phyloP scores from a whole-genome alignment of 1,284 basidiomycete genomes.

The Clitocybe nebularis region DNA sequence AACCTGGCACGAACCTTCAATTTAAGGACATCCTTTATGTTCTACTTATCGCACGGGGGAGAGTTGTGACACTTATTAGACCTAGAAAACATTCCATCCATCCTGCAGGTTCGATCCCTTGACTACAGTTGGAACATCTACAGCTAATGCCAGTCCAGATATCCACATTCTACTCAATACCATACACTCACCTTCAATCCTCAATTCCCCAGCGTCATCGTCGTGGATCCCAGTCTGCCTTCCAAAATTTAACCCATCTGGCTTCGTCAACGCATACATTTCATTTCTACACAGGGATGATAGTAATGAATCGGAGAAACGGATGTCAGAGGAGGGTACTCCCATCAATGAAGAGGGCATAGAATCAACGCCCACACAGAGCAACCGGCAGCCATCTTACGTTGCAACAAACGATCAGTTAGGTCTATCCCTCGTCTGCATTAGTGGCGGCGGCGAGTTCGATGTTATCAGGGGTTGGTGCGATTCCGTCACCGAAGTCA shows the following conservation, averaged over 20 bases:
- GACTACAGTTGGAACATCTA: neutral
- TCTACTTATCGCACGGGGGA: conserved; percentile 74
- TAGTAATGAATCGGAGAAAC: conserved; percentile 7
- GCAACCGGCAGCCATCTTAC: conserved; percentile 6
- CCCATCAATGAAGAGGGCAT: conserved; percentile 2
- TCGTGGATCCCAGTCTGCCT: conserved; percentile 96
- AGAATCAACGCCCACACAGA: conserved; percentile 14
- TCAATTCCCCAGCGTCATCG: conserved; percentile 71
- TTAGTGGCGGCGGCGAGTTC: conserved; percentile 67
- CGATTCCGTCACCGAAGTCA: conserved; percentile 58
- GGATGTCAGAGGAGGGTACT: neutral
- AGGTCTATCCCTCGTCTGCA: conserved; percentile 58
- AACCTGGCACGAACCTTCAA: neutral
- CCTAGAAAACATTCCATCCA: conserved; percentile 94
- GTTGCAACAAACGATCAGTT: conserved; percentile 23
- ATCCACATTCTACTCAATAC: conserved; percentile 87
- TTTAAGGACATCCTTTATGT: conserved; percentile 86
- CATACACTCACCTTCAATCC: conserved; percentile 63
- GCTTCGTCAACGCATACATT: conserved; percentile 93
- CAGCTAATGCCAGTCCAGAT: conserved; percentile 43
- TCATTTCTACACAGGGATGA: conserved; percentile 53
- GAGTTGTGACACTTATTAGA: conserved; percentile 84
- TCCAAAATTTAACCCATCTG: conserved; percentile 88
- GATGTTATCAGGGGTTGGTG: conserved; percentile 72
- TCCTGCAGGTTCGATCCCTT: conserved; percentile 73